A percentile compares a stretch with the other conserved stretches of the same genome.
phyloP scores from a whole-genome alignment of 2,329 filamentous ascomycete genomes.

The Drechslerella dactyloides region DNA sequence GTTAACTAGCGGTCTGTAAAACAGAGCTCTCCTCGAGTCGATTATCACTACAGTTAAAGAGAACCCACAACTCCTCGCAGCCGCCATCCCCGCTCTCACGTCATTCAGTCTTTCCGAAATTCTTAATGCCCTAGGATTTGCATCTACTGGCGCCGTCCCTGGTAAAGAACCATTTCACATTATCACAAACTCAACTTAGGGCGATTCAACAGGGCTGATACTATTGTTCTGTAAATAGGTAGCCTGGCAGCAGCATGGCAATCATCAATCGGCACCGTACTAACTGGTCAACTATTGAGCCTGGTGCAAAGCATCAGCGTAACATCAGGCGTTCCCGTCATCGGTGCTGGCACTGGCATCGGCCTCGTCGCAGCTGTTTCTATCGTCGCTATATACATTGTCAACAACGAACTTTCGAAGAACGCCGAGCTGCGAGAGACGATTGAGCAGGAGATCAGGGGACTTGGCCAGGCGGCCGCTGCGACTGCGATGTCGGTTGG shows the following conservation, averaged over 20 bases:
- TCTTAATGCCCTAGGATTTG: constrained; percentile 17
- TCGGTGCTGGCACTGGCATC: constrained; percentile 11
- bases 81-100: background rate
- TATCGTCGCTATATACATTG: background rate
- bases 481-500: background rate
- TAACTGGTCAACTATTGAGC: constrained; percentile 22
- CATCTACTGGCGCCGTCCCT: background rate
- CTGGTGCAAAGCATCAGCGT: constrained; percentile 19
- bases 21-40: background rate
- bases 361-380: constrained; percentile 6
- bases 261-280: constrained; percentile 23
- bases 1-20: too few species aligned
- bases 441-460: background rate
- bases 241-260: constrained; percentile 16
- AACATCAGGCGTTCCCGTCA: background rate
- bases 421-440: background rate
- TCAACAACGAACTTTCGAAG: constrained; percentile 2
- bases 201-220: too few species aligned
- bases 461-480: background rate
- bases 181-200: too few species aligned
- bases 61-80: background rate
- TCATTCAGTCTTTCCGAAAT: background rate
- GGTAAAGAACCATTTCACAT: background rate
- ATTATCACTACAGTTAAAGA: background rate
- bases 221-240: constrained; percentile 1